Base-by-base conservation (phyloP, 23 red algal genomes). In the Gracilaria domingensis region DNA sequence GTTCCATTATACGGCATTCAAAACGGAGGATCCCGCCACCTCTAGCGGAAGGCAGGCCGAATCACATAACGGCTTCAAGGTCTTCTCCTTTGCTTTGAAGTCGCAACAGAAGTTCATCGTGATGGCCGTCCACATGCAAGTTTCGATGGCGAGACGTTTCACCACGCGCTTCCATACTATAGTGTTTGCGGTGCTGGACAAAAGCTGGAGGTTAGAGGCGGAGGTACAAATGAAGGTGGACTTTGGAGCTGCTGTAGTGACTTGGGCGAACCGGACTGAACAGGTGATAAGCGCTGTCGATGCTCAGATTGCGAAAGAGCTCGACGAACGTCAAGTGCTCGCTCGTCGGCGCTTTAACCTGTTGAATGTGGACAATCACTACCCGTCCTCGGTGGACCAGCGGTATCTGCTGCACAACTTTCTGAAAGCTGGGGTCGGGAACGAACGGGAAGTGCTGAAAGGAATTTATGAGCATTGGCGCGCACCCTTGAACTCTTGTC, bases 1-100 rank as follows among this genome's bases (percentile, higher is more conserved):
- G 20, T 84, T 84, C 38, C 8, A 79, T 23, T 78, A 84, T 45
- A 78, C 81, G 35, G 80, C 90, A 4, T 93, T 80, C 61, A 85
- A 84, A n/a, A 93, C 76, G 2, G 12, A 12, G 34, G 49, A 75
- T 54, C 34, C 65, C 33, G 56, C 16, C 0, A 58, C 66, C 4
- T n/a, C 32, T 0, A 14, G 40, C 62, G 60, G 42, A 38, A 53
- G 53, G 2, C 77, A 91, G 77, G 59, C 30, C 21, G 88, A 91
- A 59, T 82, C 77, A 13, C 74, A 91, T 50, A 72, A 81, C 18
- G 88, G 88, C 16, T 91, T 91, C 77, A 91, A 91, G 40, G 76
- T 67, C 13, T 91, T 71, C 66, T 69, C 88, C 0, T 82, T 91
- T 26, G 47, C 77, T 17, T 24, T 74, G 21, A 55, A 32, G 11